Conservation (phyloP, 768 basidiomycete genomes). For the Lactarius pseudohatsudake region DNA sequence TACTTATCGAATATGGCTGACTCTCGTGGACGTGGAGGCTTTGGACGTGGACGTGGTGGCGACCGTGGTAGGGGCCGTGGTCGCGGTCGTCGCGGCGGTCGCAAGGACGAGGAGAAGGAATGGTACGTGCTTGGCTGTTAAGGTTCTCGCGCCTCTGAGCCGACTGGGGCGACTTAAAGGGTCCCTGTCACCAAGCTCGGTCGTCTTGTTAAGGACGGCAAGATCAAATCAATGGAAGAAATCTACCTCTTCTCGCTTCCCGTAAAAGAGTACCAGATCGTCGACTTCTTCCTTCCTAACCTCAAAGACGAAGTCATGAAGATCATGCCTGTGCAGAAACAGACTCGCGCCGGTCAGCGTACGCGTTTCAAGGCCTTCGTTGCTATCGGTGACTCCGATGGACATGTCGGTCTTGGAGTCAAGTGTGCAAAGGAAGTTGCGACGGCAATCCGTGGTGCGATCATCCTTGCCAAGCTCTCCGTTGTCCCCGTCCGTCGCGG, state of each 20-base stretch:
- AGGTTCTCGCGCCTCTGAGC: constrained; percentile 11
- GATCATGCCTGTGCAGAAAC: constrained; percentile 99
- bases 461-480: constrained; percentile 97
- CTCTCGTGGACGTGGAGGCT: constrained; percentile 87
- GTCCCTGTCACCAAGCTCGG: constrained; percentile 98
- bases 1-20: constrained; percentile 67
- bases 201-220: constrained; percentile 98
- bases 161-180: constrained; percentile 51
- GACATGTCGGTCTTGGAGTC: constrained; percentile 98
- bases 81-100: constrained; percentile 90
- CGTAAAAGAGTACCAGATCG: constrained; percentile 99
- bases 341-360: constrained; percentile 98
- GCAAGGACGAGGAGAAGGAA: constrained; percentile 99
- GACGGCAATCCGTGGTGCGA: constrained; percentile 98
- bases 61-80: constrained; percentile 63
- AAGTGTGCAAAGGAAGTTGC: constrained; percentile 99
- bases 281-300: constrained; percentile 98
- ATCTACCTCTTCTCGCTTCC: constrained; percentile 99
- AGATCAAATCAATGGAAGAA: constrained; percentile 99
- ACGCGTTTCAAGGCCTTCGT: constrained; percentile 99
- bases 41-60: constrained; percentile 78
- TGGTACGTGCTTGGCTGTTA: constrained; percentile 57
- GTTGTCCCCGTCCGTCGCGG: constrained; percentile 98
- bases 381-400: constrained; percentile 97
- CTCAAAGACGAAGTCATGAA: constrained; percentile 99